Percentiles rank a stretch among this genome's conserved stretches.
These are phyloP conservation scores for Arxiozyma bovina DNA, from an alignment of 1,139 yeast genomes.

Conservation along the genomic window DNA sequence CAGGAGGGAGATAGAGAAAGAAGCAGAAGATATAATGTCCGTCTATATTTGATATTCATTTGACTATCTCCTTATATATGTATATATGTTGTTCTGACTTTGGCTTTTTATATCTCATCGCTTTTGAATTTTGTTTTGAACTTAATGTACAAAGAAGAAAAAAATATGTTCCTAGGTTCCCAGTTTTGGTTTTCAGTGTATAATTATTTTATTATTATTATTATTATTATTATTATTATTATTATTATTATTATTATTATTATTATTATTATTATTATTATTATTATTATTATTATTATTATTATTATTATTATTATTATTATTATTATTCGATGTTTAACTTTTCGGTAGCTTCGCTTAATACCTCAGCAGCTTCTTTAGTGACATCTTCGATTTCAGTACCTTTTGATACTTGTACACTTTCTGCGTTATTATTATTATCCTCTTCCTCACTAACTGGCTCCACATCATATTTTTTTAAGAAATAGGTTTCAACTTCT, in stretches of 20 bases:
- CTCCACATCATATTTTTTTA: slow-evolving; percentile 64
- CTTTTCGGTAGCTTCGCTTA: slow-evolving; percentile 20
- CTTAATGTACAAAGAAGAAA: no score
- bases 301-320: no score
- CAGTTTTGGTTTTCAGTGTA: no score
- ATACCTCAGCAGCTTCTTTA: slow-evolving; percentile 33
- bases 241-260: neutral
- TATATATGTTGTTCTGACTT: neutral
- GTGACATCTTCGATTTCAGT: slow-evolving; percentile 36
- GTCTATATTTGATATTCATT: no score
- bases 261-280: neutral
- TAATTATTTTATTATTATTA: neutral
- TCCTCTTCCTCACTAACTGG: slow-evolving; percentile 43
- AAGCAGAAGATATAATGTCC: neutral
- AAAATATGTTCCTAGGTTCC: no score
- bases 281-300: neutral
- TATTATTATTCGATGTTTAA: slow-evolving; percentile 8
- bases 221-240: neutral
- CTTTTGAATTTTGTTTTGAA: neutral
- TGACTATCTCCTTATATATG: neutral
- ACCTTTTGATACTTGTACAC: slow-evolving; percentile 33
- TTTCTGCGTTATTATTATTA: slow-evolving; percentile 26
- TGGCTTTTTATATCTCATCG: neutral
- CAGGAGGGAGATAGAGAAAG: neutral
- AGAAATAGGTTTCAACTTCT: slow-evolving; percentile 62